Conservation (phyloP, 2,329 filamentous ascomycete species). For the Didymella exigua region DNA sequence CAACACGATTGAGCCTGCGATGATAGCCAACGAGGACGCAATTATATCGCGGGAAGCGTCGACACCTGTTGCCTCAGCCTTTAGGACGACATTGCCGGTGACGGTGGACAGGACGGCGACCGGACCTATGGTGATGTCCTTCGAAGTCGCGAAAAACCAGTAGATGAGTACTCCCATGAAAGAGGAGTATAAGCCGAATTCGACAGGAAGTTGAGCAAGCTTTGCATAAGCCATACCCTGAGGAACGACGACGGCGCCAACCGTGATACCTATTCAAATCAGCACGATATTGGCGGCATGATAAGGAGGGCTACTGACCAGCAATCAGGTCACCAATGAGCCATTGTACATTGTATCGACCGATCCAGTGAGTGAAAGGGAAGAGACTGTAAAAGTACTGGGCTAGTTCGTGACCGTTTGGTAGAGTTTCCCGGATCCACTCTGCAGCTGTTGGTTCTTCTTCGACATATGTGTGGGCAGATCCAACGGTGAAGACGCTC, state of each 20-base stretch:
- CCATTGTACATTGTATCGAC: conserved; percentile 88
- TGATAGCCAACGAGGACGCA: conserved; percentile 69
- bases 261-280: conserved; percentile 64
- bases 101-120: conserved; percentile 95
- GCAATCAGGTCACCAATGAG: conserved; percentile 86
- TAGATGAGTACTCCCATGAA: conserved; percentile 96
- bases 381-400: conserved; percentile 76
- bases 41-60: conserved; percentile 52
- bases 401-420: conserved; percentile 59
- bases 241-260: conserved; percentile 84
- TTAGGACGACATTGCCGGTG: conserved; percentile 75
- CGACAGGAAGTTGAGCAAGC: conserved; percentile 74
- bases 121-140: conserved; percentile 96
- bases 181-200: conserved; percentile 91
- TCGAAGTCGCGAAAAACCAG: conserved; percentile 98
- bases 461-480: conserved; percentile 79
- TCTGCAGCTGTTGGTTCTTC: conserved; percentile 76
- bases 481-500: conserved; percentile 75
- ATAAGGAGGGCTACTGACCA: conserved; percentile 59
- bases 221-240: conserved; percentile 95
- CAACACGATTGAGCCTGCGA: conserved; percentile 79
- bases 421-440: conserved; percentile 70
- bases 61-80: conserved; percentile 56
- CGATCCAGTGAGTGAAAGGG: conserved; percentile 89
- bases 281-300: conserved; percentile 2